Evolutionary conservation across 2,329 filamentous ascomycete genomes (phyloP), one percentile per base, ranked within the genome.

Genomic region (Pseudopyricularia javanii): DNA sequence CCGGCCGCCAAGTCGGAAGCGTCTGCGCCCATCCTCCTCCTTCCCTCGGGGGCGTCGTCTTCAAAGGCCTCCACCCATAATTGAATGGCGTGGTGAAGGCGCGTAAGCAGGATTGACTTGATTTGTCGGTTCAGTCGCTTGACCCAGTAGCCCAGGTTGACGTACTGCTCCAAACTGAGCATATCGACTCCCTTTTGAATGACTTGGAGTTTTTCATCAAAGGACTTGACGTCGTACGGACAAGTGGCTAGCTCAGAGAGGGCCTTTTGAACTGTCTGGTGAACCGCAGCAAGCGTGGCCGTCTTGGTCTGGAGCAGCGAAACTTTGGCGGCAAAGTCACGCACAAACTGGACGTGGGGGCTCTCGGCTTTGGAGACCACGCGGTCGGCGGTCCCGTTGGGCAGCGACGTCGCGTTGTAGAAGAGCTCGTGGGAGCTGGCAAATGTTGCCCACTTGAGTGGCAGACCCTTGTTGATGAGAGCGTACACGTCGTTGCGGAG

Each of bases 161-260:
- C 86, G 60, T 95, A 99, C 62, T 93, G 91, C 64, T 98, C 91
- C 54, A 98, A 70, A 62, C 97, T 97, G 51, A 99, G 78, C 70
- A 96, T 91, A 72, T 99, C 94, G 35, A 98, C 91, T 17, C 90
- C 86, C 53, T 85, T 84, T 66, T 99, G 93, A 53, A 98, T 90
- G 1, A 80, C 81, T 64, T 95, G 88, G 20, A 98, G 72, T 40
- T 87, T 85, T 20, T 83, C 74, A 58, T 87, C 84, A 64, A 99
- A 95, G 9, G 85, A 80, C n/a, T 81, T 72, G 6, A 82, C 76
- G 48, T 89, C 85, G 64, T 96, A 98, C 1, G 85, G 75, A 62
- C 94, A 98, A 2, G 81, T 86, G 58, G 86, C 85, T 30, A 99
- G 75, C 60, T 97, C 91, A 33, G 82, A 76, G 56, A 96, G 72